Conservation (phyloP, 2,329 filamentous ascomycete species). For the Fusarium humuli region DNA sequence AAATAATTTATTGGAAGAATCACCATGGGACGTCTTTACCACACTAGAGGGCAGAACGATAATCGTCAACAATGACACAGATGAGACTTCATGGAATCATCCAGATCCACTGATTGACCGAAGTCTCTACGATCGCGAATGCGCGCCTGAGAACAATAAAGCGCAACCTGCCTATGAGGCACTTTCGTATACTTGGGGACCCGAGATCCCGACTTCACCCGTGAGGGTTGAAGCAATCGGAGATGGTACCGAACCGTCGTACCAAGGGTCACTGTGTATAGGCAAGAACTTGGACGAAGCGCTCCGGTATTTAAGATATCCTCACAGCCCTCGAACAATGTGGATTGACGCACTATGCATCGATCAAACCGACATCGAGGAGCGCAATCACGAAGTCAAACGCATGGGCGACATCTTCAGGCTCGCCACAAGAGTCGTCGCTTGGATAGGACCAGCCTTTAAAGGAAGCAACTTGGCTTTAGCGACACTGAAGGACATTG, state of each 20-base stretch:
- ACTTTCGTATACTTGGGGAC: background rate
- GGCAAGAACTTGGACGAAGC: background rate
- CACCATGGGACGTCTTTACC: background rate
- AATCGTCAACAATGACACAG: background rate
- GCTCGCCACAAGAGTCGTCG: slow-evolving; percentile 1
- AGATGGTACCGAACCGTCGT: background rate
- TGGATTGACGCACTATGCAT: slow-evolving; percentile 14
- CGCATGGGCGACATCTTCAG: slow-evolving; percentile 14
- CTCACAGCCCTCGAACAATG: slow-evolving; percentile 1
- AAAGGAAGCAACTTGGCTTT: background rate
- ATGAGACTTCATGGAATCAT: background rate
- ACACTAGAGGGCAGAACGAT: background rate
- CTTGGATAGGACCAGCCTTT: slow-evolving; percentile 3
- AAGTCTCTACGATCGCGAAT: background rate
- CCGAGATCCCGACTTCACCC: background rate
- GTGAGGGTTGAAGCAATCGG: background rate
- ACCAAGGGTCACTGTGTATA: background rate
- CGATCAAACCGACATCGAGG: background rate
- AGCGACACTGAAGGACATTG: background rate
- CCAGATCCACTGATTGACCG: background rate
- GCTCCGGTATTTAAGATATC: background rate
- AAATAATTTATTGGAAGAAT: background rate
- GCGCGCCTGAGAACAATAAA: rapidly evolving
- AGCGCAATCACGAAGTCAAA: slow-evolving; percentile 17
- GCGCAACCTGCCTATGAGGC: background rate